Evolutionary conservation across 441 rosid species (phyloP).

Genomic region (Manihot esculenta): DNA sequence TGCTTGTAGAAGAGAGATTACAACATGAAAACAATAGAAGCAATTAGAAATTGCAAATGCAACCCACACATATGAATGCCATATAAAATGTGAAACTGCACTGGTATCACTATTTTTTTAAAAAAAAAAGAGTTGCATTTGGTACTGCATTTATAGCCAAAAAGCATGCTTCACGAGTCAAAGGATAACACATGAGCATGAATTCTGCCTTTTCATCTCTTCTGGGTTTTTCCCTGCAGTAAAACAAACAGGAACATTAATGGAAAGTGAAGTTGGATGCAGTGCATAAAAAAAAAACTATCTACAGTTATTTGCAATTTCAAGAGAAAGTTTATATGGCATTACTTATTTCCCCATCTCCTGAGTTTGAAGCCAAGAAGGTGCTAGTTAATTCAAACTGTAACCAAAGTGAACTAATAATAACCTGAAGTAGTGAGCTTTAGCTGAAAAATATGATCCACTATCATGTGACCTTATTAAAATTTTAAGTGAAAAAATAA

Average conservation of each 20-base stretch:
- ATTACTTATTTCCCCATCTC: background rate
- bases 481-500: background rate
- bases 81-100: slow-evolving; percentile 16
- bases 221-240: slow-evolving; percentile 34
- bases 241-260: background rate
- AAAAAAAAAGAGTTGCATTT: background rate
- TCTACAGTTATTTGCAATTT: background rate
- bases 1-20: background rate
- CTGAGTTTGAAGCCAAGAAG: background rate
- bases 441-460: background rate
- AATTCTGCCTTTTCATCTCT: slow-evolving; percentile 37
- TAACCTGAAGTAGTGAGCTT: background rate
- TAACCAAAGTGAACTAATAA: background rate
- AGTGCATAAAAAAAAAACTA: too few relatives aligned
- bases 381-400: background rate
- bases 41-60: slow-evolving; percentile 3
- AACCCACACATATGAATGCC: background rate
- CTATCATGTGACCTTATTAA: background rate
- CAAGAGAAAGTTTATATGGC: too few relatives aligned
- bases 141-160: background rate
- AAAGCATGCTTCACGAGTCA: slow-evolving; percentile 16
- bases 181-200: slow-evolving; percentile 39
- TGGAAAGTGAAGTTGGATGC: background rate
- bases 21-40: background rate
- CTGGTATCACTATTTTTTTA: background rate